A percentile compares a stretch with the other conserved stretches of the same genome.
Evolutionary conservation across 1,284 basidiomycete species (phyloP).

Genomic region (Leccinum discolor): DNA sequence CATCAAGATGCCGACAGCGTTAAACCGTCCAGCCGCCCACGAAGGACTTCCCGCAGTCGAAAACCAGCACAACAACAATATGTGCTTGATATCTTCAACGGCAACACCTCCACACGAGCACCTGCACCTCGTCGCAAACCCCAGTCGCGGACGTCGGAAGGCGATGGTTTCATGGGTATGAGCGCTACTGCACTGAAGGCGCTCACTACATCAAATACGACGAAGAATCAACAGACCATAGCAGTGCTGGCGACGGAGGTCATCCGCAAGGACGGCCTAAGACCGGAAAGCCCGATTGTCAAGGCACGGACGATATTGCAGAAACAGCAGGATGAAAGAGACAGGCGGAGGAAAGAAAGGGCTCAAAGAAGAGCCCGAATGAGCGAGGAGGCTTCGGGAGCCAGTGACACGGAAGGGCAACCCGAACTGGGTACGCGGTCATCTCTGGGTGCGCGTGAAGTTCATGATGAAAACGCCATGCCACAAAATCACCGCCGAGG

Average conservation of each 20-base stretch:
- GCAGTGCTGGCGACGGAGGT: constrained; percentile 54
- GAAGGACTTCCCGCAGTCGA: constrained; percentile 55
- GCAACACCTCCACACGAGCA: constrained; percentile 33
- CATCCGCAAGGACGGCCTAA: constrained; percentile 64
- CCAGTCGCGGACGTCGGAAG: constrained; percentile 35
- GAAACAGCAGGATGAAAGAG: constrained; percentile 70
- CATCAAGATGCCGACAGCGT: constrained; percentile 9
- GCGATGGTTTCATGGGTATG: constrained; percentile 58
- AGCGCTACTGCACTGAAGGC: constrained; percentile 65
- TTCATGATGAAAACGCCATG: constrained; percentile 34
- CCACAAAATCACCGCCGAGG: constrained; percentile 54
- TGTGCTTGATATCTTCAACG: constrained; percentile 41
- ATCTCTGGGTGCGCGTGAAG: constrained; percentile 26
- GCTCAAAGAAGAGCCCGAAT: constrained; percentile 63
- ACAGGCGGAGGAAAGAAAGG: constrained; percentile 58
- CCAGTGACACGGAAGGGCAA: constrained; percentile 30
- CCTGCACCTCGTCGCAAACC: constrained; percentile 40
- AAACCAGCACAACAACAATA: constrained; percentile 41
- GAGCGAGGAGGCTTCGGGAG: constrained; percentile 37
- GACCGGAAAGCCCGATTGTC: constrained; percentile 79
- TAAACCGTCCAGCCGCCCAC: constrained; percentile 24
- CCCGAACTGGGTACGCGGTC: constrained; percentile 23
- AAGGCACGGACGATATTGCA: constrained; percentile 75
- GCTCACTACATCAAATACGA: constrained; percentile 70
- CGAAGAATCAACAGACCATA: constrained; percentile 66